phyloP scores from a whole-genome alignment of 2,329 filamentous ascomycete species.

The Colletotrichum sp. region DNA sequence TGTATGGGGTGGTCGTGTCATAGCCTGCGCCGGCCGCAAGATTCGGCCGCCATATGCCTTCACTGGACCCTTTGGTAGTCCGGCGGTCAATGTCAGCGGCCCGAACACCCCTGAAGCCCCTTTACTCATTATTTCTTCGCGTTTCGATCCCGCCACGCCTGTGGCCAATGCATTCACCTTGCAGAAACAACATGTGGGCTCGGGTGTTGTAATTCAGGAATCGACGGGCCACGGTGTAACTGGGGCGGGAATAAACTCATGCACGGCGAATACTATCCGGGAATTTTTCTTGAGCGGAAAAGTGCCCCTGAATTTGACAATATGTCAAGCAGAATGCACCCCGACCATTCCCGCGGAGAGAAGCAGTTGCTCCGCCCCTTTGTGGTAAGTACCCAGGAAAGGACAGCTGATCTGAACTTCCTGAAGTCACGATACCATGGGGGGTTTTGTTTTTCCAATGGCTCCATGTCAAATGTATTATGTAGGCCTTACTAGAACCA shows the following conservation, averaged over 20 bases:
- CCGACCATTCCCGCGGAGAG: not conserved
- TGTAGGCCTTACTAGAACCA: too few relatives aligned
- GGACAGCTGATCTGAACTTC: too few relatives aligned
- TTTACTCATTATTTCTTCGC: constrained; percentile 39
- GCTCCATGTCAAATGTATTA: too few relatives aligned
- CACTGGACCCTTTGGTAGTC: constrained; percentile 21
- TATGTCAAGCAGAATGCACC: not conserved
- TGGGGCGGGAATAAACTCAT: constrained; percentile 27
- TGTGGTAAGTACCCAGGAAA: not conserved
- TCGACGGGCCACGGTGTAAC: not conserved
- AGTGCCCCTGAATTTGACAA: not conserved
- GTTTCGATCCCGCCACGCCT: constrained; percentile 44
- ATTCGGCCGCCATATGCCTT: constrained; percentile 37
- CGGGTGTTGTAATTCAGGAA: not conserved
- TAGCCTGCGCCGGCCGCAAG: constrained; percentile 35
- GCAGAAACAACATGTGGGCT: constrained; percentile 18
- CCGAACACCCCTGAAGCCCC: constrained; percentile 34
- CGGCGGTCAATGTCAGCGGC: not conserved
- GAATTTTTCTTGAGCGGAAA: not conserved
- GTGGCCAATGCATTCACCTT: constrained; percentile 30
- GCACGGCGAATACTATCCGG: constrained; percentile 7
- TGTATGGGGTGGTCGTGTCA: constrained; percentile 27
- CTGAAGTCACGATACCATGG: too few relatives aligned
- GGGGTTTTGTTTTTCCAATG: too few relatives aligned
- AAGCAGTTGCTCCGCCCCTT: not conserved